Percentiles rank a stretch among this genome's conserved stretches.
phyloP scores from a whole-genome alignment of 768 basidiomycete genomes.

The Kwoniella sp. region DNA sequence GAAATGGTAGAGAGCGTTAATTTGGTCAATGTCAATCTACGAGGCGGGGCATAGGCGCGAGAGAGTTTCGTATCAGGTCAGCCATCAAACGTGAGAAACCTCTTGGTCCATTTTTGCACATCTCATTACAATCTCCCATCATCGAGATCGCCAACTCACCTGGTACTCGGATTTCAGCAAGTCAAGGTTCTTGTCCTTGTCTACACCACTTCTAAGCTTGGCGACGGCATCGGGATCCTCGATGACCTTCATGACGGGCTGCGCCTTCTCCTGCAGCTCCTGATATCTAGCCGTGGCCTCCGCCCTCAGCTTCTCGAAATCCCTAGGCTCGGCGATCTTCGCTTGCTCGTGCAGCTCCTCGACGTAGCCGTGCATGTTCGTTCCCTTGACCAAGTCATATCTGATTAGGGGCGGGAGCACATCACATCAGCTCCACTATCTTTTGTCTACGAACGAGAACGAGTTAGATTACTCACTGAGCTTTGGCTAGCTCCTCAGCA shows the following conservation, averaged over 20 bases:
- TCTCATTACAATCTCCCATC: constrained; percentile 5
- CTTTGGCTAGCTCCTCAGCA: constrained; percentile 74
- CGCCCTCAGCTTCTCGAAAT: constrained; percentile 80
- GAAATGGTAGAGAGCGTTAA: constrained; percentile 93
- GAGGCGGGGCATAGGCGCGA: neutral
- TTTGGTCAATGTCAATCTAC: constrained; percentile 92
- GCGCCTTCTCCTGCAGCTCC: constrained; percentile 82
- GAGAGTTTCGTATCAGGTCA: neutral
- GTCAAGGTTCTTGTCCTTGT: constrained; percentile 94
- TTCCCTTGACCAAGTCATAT: constrained; percentile 94
- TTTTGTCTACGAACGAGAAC: too few species aligned
- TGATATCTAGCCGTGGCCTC: constrained; percentile 82
- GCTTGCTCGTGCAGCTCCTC: constrained; percentile 76
- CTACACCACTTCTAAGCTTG: constrained; percentile 74
- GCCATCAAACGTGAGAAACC: neutral
- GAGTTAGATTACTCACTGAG: constrained; percentile 72
- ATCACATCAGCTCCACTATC: neutral
- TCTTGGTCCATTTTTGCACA: too few species aligned
- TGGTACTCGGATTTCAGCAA: constrained; percentile 91
- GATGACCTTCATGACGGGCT: constrained; percentile 91
- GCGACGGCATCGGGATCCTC: constrained; percentile 96
- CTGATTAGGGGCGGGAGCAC: constrained; percentile 19
- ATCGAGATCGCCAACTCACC: constrained; percentile 60
- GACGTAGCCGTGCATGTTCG: constrained; percentile 97
- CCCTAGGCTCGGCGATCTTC: constrained; percentile 58